These are phyloP conservation scores for Vigna mungo DNA, from an alignment of 306 rosid species.

Conservation along the genomic window DNA sequence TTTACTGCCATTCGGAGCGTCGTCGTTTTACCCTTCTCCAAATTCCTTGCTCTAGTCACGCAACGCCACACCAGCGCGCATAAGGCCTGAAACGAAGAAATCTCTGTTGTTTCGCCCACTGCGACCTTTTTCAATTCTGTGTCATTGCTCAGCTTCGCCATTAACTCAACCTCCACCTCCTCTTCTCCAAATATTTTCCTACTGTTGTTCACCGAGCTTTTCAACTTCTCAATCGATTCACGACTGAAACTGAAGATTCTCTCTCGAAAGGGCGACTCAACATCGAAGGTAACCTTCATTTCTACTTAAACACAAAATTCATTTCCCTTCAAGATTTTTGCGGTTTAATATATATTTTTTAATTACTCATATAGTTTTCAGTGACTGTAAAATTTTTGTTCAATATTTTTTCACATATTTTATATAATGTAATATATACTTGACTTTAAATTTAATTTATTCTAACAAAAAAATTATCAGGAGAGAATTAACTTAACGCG, in stretches of 20 bases:
- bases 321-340: too few relatives aligned
- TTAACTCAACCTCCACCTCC: conserved; percentile 32
- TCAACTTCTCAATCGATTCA: conserved; percentile 62
- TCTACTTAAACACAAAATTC: background rate
- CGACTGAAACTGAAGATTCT: conserved; percentile 75
- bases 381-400: too few relatives aligned
- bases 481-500: too few relatives aligned
- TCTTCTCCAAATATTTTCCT: background rate
- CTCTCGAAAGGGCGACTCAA: conserved; percentile 59
- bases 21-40: conserved; percentile 59
- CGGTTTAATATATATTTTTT: too few relatives aligned
- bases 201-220: conserved; percentile 52
- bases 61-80: conserved; percentile 73
- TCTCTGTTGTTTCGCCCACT: conserved; percentile 36
- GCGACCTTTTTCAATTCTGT: background rate
- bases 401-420: too few relatives aligned
- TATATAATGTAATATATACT: too few relatives aligned
- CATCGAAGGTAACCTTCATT: conserved; percentile 59
- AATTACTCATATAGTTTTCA: too few relatives aligned
- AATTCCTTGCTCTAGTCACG: conserved; percentile 75
- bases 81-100: conserved; percentile 84
- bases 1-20: conserved; percentile 89
- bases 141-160: conserved; percentile 65
- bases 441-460: too few relatives aligned
- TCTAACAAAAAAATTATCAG: too few relatives aligned